Evolutionary conservation across 192 early-diverging fungal species (phyloP), one percentile per base, ranked within the genome.

Genomic region (Backusella psychrophila): DNA sequence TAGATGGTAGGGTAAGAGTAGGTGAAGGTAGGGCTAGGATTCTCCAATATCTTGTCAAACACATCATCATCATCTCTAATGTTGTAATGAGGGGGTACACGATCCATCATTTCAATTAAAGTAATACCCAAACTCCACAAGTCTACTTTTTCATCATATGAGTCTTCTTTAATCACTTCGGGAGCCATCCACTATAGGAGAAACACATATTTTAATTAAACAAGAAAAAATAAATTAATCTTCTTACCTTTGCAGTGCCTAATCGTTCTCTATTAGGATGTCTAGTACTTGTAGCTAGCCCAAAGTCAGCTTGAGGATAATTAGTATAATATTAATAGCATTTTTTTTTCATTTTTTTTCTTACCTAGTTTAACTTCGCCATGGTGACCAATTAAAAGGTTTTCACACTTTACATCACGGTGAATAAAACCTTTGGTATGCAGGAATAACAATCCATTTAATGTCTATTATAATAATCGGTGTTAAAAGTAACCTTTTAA

Each of bases 61-160:
- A 78, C 71, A 6, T 73, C 73, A 3, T 78, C 74, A 21, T 78
- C 81, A 5, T 73, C 52, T 17, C 71, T 69, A 15, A 80, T 65
- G 68, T 73, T 67, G 26, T 83, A 83, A 56, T 80, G 82, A 31
- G 82, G 82, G 1, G 82, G 82, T 21, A 83, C 82, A 72, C 82
- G 82, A 44, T 83, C 82, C 82, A 83, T 83, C 82, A 83, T 83
- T 65, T 83, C 82, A 69, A 83, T 83, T 19, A 80, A 21, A n/a
- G 82, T 83, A 49, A 83, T 83, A 1, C 82, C 82, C 26, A 83
- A 52, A 8, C 78, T 80, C 82, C 82, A 83, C 19, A 83, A 26
- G 42, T 83, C 82, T 26, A 80, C 74, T 69, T 77, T 80, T 68
- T 80, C 78, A 35, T 74, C 71, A 69, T 83, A 83, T 14, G 72